Conservation (phyloP, 139 green algal genomes). For the Haematococcus sp. region DNA sequence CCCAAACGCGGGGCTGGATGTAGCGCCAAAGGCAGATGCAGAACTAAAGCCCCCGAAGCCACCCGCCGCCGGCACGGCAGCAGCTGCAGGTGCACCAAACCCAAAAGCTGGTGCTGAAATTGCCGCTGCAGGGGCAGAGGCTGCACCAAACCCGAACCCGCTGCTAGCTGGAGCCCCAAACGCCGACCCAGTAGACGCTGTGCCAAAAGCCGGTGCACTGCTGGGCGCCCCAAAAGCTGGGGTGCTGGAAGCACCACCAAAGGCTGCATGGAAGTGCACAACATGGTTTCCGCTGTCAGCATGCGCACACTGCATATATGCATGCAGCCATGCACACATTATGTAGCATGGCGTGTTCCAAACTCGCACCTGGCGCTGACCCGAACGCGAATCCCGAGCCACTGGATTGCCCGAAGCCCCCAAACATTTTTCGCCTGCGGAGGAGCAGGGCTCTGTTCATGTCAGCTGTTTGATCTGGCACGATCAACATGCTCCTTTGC, state of each 20-base stretch:
- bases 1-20: conserved; percentile 16
- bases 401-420: too few species aligned
- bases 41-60: conserved; percentile 21
- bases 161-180: conserved; percentile 10
- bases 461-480: too few species aligned
- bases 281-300: too few species aligned
- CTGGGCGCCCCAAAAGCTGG: conserved; percentile 7
- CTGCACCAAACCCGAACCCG: conserved; percentile 22
- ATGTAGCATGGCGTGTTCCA: too few species aligned
- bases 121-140: conserved; percentile 2
- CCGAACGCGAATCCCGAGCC: too few species aligned
- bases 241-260: conserved; percentile 5
- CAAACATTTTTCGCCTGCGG: too few species aligned
- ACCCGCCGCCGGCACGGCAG: conserved; percentile 3
- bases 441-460: too few species aligned
- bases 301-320: too few species aligned
- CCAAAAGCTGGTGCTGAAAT: conserved; percentile 21
- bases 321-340: too few species aligned
- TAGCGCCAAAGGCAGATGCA: conserved; percentile 49
- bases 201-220: conserved; percentile 14
- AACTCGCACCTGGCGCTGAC: too few species aligned
- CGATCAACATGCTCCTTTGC: too few species aligned
- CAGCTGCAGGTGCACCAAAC: background rate
- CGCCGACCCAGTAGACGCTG: conserved; percentile 8
- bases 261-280: background rate